Conservation (phyloP, 1,284 basidiomycete genomes). For the Puccinia brachypodii region DNA sequence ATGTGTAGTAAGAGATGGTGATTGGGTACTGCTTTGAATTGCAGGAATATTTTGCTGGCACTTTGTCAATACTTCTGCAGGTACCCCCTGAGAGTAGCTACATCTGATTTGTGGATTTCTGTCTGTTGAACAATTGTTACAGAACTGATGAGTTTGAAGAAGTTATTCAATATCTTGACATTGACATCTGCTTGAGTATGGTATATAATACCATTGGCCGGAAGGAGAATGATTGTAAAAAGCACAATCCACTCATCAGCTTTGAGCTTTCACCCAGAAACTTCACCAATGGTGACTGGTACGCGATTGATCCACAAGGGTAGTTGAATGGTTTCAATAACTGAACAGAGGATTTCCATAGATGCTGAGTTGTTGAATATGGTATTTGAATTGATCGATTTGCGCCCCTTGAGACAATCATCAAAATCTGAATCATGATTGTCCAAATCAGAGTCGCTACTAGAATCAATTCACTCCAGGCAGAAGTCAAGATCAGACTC, state of each 20-base stretch:
- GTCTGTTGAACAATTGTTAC: constrained; percentile 3
- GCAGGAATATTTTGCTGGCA: background rate
- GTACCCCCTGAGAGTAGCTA: background rate
- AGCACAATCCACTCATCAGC: constrained; percentile 40
- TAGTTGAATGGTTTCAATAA: constrained; percentile 1
- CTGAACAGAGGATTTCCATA: background rate
- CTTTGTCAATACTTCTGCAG: constrained; percentile 11
- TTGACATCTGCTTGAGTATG: background rate
- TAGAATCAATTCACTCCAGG: constrained; percentile 1
- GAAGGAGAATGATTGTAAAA: constrained; percentile 30
- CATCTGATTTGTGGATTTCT: background rate
- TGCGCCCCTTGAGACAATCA: background rate
- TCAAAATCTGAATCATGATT: background rate
- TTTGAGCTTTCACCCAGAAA: constrained; percentile 24
- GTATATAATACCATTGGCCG: background rate
- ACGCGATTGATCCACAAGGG: constrained; percentile 25
- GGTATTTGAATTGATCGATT: background rate
- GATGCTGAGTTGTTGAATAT: background rate
- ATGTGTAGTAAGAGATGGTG: constrained; percentile 31
- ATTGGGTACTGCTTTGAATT: background rate
- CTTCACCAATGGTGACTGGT: constrained; percentile 20
- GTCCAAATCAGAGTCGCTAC: background rate
- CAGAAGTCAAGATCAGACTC: background rate
- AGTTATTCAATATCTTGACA: constrained; percentile 3
- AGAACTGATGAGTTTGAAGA: constrained; percentile 23